A percentile compares a stretch with the other conserved stretches of the same genome.
phyloP scores from a whole-genome alignment of 2,329 filamentous ascomycete species.

The Arthrobotrys conoides region DNA sequence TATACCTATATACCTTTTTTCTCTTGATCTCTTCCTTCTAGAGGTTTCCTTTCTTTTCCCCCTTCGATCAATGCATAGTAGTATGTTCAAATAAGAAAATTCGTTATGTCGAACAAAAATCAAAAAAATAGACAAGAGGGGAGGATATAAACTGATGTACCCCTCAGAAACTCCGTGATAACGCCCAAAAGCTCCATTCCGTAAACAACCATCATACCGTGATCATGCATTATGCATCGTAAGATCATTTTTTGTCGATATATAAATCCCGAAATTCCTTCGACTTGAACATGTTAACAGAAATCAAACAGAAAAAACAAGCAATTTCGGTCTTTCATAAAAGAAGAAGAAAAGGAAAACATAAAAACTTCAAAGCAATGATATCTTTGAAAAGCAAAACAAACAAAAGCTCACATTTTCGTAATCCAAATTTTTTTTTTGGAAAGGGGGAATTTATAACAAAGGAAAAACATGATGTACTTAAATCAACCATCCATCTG shows the following conservation, averaged over 20 bases:
- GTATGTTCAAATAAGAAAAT: constrained; percentile 3
- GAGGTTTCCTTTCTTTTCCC: not conserved
- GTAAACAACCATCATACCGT: constrained; percentile 12
- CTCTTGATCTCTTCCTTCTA: not conserved
- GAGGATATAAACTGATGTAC: not conserved
- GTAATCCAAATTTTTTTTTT: constrained; percentile 18
- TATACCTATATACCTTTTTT: not conserved
- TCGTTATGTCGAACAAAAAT: not conserved
- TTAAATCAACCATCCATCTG: constrained; percentile 54
- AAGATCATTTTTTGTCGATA: constrained; percentile 11
- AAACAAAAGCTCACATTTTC: constrained; percentile 7
- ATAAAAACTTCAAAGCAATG: not conserved
- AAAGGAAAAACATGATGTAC: constrained; percentile 17
- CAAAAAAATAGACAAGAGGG: not conserved
- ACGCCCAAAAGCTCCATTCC: constrained; percentile 9
- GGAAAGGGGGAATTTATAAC: not conserved
- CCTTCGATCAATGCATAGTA: not conserved
- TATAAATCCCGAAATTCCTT: constrained; percentile 33
- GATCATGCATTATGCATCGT: constrained; percentile 28
- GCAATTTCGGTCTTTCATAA: constrained; percentile 31
- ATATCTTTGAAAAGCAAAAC: not conserved
- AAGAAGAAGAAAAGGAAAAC: not conserved
- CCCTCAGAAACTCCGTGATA: constrained; percentile 19
- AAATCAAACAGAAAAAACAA: constrained; percentile 9
- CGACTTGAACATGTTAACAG: not conserved